Evolutionary conservation across 2,329 filamentous ascomycete species (phyloP).

Genomic region (Talaromyces amestolkiae): DNA sequence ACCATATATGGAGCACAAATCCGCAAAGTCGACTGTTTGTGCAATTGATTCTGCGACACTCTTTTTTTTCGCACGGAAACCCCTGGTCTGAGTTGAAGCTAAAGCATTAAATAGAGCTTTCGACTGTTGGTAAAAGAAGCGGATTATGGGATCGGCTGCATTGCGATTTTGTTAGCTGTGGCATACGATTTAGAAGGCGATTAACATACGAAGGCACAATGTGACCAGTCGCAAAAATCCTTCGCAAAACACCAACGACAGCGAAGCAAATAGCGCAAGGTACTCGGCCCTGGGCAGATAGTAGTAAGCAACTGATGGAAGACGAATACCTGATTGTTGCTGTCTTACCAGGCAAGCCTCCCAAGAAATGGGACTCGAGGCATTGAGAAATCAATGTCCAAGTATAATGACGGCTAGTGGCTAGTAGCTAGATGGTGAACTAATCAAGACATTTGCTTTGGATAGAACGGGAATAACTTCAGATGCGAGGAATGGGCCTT

Average conservation of each 20-base stretch:
- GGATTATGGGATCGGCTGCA: constrained; percentile 73
- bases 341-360: constrained; percentile 53
- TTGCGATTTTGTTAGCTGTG: not conserved
- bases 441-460: not conserved
- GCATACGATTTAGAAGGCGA: not conserved
- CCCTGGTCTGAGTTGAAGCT: constrained; percentile 66
- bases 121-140: constrained; percentile 77
- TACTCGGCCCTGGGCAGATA: constrained; percentile 68
- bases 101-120: constrained; percentile 78
- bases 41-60: constrained; percentile 73
- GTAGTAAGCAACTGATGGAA: not conserved
- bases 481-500: not conserved
- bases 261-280: constrained; percentile 77
- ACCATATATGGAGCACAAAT: constrained; percentile 86
- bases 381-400: constrained; percentile 44
- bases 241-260: constrained; percentile 79
- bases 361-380: constrained; percentile 62
- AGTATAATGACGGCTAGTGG: no score
- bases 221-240: constrained; percentile 80
- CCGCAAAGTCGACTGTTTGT: constrained; percentile 85
- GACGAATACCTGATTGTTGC: not conserved
- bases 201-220: constrained; percentile 72
- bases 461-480: not conserved
- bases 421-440: no score
- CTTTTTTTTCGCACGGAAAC: constrained; percentile 66